These are phyloP conservation scores for Rubroshorea leprosula DNA, from an alignment of 345 rosid genomes.

Conservation along the genomic window DNA sequence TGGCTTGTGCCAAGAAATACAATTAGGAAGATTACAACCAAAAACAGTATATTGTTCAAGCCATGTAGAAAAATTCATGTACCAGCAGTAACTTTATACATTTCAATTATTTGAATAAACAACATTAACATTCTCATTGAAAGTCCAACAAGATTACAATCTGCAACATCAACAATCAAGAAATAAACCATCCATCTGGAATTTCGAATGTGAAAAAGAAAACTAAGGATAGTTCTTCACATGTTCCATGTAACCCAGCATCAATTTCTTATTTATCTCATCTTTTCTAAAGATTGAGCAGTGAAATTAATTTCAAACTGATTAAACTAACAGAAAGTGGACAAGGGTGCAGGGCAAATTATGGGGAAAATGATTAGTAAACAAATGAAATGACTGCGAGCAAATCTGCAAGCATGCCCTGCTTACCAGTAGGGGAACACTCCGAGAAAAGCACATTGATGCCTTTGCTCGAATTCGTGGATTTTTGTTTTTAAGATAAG, in stretches of 20 bases:
- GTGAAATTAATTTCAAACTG: too few species aligned
- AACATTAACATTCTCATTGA: neutral
- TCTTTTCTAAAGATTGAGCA: too few species aligned
- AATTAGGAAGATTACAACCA: neutral
- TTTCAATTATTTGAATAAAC: conserved; percentile 2
- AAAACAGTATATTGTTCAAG: neutral
- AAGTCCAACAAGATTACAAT: neutral
- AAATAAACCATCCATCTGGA: too few species aligned
- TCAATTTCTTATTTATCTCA: too few species aligned
- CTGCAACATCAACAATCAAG: conserved; percentile 5
- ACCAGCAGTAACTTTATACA: neutral
- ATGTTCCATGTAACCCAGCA: too few species aligned
- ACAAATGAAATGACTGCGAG: neutral
- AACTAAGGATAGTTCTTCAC: too few species aligned
- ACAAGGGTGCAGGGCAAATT: neutral
- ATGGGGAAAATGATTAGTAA: too few species aligned
- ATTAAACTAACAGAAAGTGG: too few species aligned
- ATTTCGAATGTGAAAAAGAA: neutral
- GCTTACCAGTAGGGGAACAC: conserved; percentile 77
- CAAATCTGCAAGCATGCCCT: neutral
- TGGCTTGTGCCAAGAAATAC: neutral
- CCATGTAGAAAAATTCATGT: conserved; percentile 2
- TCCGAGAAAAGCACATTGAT: conserved; percentile 71
- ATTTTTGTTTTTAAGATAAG: conserved; percentile 72
- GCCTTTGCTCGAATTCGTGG: conserved; percentile 95